These are phyloP conservation scores for Stachybotrys elegans DNA, from an alignment of 2,329 filamentous ascomycete genomes.

Conservation along the genomic window DNA sequence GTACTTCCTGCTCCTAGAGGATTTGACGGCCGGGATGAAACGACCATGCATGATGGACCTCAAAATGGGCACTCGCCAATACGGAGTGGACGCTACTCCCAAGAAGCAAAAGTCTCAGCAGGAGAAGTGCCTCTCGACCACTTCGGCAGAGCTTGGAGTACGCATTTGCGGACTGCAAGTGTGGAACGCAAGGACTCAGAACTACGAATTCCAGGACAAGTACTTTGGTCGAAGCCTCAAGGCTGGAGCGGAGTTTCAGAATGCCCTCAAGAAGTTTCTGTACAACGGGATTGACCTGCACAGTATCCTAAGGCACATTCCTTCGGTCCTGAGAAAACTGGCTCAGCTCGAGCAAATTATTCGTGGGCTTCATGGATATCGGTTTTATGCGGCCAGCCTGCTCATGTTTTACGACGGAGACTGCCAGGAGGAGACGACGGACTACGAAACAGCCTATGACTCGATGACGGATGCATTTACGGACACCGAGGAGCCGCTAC, in stretches of 20 bases:
- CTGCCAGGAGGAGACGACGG: conserved; percentile 40
- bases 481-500: conserved; percentile 50
- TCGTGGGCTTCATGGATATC: conserved; percentile 71
- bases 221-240: conserved; percentile 90
- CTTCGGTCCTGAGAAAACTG: conserved; percentile 79
- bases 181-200: conserved; percentile 80
- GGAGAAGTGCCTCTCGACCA: conserved; percentile 88
- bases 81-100: conserved; percentile 83
- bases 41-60: conserved; percentile 94
- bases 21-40: conserved; percentile 94
- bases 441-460: conserved; percentile 48
- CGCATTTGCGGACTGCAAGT: conserved; percentile 94
- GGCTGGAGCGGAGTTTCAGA: conserved; percentile 82
- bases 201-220: conserved; percentile 95
- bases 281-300: conserved; percentile 81
- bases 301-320: conserved; percentile 82
- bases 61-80: conserved; percentile 98
- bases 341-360: conserved; percentile 80
- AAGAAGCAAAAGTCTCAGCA: conserved; percentile 93
- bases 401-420: conserved; percentile 96
- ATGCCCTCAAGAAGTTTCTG: conserved; percentile 81
- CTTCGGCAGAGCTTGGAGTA: conserved; percentile 85
- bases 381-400: conserved; percentile 92
- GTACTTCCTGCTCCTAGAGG: conserved; percentile 89
- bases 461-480: conserved; percentile 55